A percentile compares a stretch with the other conserved stretches of the same genome.
Evolutionary conservation across 768 basidiomycete species (phyloP).

Genomic region (Asterophora parasitica): DNA sequence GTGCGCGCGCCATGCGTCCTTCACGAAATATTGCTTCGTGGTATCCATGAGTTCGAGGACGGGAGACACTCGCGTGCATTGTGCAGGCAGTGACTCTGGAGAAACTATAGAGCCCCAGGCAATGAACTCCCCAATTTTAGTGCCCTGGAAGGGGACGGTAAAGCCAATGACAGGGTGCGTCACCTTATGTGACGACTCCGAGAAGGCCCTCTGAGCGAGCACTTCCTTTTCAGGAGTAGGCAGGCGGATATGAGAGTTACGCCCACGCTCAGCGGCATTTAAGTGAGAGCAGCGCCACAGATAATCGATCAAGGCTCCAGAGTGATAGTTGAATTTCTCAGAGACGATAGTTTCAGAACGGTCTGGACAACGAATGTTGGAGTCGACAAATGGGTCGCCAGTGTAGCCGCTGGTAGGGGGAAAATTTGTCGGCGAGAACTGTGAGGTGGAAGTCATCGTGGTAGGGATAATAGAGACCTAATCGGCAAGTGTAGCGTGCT

Average conservation of each 20-base stretch:
- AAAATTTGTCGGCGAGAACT: not conserved
- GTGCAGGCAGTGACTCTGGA: conserved; percentile 10
- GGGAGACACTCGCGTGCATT: conserved; percentile 15
- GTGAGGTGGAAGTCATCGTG: not conserved
- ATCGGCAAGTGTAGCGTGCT: too few species aligned
- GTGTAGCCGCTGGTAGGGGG: conserved; percentile 18
- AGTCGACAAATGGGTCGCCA: conserved; percentile 19
- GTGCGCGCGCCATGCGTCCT: conserved; percentile 23
- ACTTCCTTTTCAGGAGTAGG: conserved; percentile 6
- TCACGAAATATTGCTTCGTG: conserved; percentile 17
- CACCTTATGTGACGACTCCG: conserved; percentile 1
- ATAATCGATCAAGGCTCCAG: conserved; percentile 22
- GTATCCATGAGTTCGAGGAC: conserved; percentile 12
- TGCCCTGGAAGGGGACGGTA: conserved; percentile 3
- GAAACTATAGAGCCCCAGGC: conserved; percentile 14
- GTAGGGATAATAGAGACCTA: not conserved
- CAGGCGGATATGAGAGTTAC: conserved; percentile 21
- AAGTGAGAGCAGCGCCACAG: conserved; percentile 24
- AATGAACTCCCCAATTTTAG: conserved; percentile 3
- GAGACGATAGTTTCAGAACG: conserved; percentile 29
- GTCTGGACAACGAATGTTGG: conserved; percentile 28
- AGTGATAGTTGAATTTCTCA: conserved; percentile 21
- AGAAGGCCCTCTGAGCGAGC: not conserved
- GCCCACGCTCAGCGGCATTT: conserved; percentile 17
- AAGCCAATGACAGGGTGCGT: conserved; percentile 5